Conservation (phyloP, 208 protist species). For the Leishmania braziliensis region DNA sequence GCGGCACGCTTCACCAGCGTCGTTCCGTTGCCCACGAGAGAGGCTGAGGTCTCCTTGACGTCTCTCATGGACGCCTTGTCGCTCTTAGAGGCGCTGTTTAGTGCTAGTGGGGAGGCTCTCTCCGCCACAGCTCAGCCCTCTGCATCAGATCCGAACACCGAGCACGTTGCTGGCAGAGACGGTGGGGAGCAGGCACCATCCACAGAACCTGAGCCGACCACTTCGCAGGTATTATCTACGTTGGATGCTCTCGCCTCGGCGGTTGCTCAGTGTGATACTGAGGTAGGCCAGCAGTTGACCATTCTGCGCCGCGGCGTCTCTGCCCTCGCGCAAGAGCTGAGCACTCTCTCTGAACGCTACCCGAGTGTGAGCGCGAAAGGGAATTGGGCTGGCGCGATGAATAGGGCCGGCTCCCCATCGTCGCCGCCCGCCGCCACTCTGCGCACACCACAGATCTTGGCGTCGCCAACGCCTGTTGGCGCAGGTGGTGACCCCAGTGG, state of each 20-base stretch:
- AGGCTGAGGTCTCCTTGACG: background rate
- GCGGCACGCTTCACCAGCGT: slow-evolving; percentile 7
- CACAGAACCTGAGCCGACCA: background rate
- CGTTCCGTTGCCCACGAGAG: background rate
- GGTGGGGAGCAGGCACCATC: background rate
- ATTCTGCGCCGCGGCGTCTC: slow-evolving; percentile 34
- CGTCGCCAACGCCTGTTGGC: slow-evolving; percentile 1
- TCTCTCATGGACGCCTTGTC: background rate
- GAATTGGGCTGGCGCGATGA: background rate
- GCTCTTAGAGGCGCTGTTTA: slow-evolving; percentile 6
- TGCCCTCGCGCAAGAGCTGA: slow-evolving; percentile 25
- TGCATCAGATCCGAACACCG: background rate
- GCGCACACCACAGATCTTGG: slow-evolving; percentile 17
- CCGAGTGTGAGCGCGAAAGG: slow-evolving; percentile 10
- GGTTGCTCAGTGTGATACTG: slow-evolving; percentile 25
- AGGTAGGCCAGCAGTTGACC: slow-evolving; percentile 31
- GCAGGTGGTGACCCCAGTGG: background rate
- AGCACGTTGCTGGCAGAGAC: background rate
- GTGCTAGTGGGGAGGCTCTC: slow-evolving; percentile 14
- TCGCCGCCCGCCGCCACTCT: background rate
- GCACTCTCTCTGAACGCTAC: slow-evolving; percentile 20
- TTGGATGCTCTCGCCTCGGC: slow-evolving; percentile 22
- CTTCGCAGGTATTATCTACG: slow-evolving; percentile 18
- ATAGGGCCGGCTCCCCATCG: background rate
- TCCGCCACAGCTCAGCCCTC: background rate